Conservation (phyloP, 345 rosid genomes). For the Sonneratia alba region DNA sequence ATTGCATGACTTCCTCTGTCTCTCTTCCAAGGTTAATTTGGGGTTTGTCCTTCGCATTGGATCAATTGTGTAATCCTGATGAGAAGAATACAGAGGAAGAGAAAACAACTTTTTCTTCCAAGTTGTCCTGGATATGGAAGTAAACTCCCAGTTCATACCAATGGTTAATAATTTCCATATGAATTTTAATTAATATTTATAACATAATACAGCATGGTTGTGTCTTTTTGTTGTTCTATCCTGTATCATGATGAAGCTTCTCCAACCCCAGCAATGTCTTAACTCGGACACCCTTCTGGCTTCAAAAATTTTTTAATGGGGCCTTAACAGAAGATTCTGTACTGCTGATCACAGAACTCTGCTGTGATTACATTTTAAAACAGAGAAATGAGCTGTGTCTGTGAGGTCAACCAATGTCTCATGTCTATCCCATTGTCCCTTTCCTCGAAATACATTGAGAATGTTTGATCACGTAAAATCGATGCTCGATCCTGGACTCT, state of each 20-base stretch:
- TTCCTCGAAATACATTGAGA: not conserved
- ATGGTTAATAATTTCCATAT: not conserved
- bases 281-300: slow-evolving; percentile 21
- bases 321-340: slow-evolving; percentile 16
- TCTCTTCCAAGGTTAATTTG: not conserved
- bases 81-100: not conserved
- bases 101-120: not conserved
- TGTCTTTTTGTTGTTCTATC: slow-evolving; percentile 11
- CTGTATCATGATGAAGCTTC: slow-evolving; percentile 18
- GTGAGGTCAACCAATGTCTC: slow-evolving; percentile 30
- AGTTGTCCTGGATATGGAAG: not conserved
- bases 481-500: not conserved
- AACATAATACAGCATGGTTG: not conserved
- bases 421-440: slow-evolving; percentile 8
- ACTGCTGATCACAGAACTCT: slow-evolving; percentile 13
- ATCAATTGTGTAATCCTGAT: not conserved
- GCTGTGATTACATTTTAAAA: slow-evolving; percentile 3
- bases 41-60: not conserved
- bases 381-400: slow-evolving; percentile 31
- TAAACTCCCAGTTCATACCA: not conserved
- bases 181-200: not conserved
- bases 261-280: slow-evolving; percentile 18
- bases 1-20: no score
- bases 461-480: not conserved
- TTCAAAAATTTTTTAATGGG: slow-evolving; percentile 6